These are phyloP conservation scores for Cyberlindnera euphorbiiphila DNA, from an alignment of 805 yeast species.

Conservation along the genomic window DNA sequence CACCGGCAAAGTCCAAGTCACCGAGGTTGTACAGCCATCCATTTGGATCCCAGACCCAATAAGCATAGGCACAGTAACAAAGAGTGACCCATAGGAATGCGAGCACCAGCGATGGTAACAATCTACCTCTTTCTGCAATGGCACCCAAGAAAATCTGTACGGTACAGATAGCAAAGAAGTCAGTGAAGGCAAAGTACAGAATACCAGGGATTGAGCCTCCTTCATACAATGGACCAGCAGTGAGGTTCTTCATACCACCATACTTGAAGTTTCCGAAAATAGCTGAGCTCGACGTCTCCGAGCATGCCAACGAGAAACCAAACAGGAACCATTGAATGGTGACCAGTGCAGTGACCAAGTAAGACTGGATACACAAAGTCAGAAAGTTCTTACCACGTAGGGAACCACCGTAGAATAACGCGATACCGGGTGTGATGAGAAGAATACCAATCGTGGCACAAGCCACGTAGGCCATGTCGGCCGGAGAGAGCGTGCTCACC, in stretches of 20 bases:
- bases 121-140: conserved; percentile 87
- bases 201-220: conserved; percentile 49
- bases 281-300: conserved; percentile 61
- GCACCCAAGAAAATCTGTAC: conserved; percentile 88
- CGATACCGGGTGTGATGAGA: conserved; percentile 92
- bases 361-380: conserved; percentile 74
- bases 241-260: conserved; percentile 72
- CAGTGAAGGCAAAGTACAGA: conserved; percentile 71
- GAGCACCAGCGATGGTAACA: conserved; percentile 77
- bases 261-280: conserved; percentile 77
- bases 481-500: conserved; percentile 34
- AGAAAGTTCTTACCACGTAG: conserved; percentile 71
- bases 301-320: conserved; percentile 90
- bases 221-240: conserved; percentile 70
- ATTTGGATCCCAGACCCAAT: conserved; percentile 90
- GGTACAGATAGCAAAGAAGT: conserved; percentile 87
- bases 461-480: conserved; percentile 47
- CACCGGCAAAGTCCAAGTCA: conserved; percentile 98
- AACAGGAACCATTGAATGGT: conserved; percentile 93
- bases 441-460: conserved; percentile 39
- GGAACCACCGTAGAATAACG: conserved; percentile 73
- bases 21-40: conserved; percentile 95
- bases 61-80: conserved; percentile 90
- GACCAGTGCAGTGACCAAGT: conserved; percentile 66
- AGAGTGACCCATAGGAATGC: conserved; percentile 82